phyloP scores from a whole-genome alignment of 2,329 filamentous ascomycete species.

The Trichoderma sp. region DNA sequence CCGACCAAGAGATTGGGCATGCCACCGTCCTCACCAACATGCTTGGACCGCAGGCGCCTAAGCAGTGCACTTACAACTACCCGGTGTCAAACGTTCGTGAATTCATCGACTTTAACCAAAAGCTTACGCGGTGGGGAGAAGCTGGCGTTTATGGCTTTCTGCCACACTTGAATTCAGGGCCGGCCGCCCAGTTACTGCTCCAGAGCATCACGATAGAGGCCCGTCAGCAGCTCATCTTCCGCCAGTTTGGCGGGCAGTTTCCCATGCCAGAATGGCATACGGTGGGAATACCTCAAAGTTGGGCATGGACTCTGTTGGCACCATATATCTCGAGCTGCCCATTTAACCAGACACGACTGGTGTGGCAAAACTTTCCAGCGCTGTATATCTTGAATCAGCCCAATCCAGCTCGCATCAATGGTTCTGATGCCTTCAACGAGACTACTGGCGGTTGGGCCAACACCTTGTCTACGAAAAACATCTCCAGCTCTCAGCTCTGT shows the following conservation, averaged over 20 bases:
- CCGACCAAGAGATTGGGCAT: conserved; percentile 72
- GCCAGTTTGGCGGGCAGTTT: conserved; percentile 75
- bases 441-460: conserved; percentile 58
- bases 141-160: conserved; percentile 79
- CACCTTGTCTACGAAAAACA: conserved; percentile 48
- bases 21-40: conserved; percentile 75
- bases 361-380: conserved; percentile 81
- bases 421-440: conserved; percentile 60
- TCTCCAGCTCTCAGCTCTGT: conserved; percentile 50
- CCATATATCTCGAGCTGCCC: conserved; percentile 80
- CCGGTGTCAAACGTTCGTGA: conserved; percentile 71
- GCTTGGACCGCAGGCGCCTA: conserved; percentile 65
- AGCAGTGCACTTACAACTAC: conserved; percentile 79
- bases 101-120: conserved; percentile 80
- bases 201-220: conserved; percentile 77
- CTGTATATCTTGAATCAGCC: conserved; percentile 72
- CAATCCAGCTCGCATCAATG: conserved; percentile 66
- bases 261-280: conserved; percentile 84
- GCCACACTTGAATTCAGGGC: conserved; percentile 71
- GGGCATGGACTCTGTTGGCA: conserved; percentile 78
- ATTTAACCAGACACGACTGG: conserved; percentile 65
- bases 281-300: conserved; percentile 74
- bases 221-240: conserved; percentile 80
- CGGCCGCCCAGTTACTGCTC: conserved; percentile 67
- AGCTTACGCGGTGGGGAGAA: conserved; percentile 78